These are phyloP conservation scores for Exophiala viscosa DNA, from an alignment of 2,329 filamentous ascomycete genomes.

Conservation along the genomic window DNA sequence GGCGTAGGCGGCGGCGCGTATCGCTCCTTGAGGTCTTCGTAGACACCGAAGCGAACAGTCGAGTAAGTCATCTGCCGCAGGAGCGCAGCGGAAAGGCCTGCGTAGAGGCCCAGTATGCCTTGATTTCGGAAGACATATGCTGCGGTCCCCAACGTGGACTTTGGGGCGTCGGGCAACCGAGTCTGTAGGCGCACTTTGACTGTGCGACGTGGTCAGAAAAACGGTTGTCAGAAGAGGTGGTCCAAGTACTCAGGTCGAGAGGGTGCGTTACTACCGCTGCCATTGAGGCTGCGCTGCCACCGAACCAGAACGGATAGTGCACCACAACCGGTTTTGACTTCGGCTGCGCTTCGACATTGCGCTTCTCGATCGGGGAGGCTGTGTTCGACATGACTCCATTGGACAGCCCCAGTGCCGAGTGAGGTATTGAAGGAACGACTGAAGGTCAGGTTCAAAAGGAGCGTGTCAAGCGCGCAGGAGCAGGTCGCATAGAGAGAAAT, in stretches of 20 bases:
- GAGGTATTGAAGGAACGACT: too few species aligned
- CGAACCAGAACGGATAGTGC: slow-evolving; percentile 89
- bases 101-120: slow-evolving; percentile 79
- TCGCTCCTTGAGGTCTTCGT: slow-evolving; percentile 82
- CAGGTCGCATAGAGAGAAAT: too few species aligned
- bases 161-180: slow-evolving; percentile 68
- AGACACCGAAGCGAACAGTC: slow-evolving; percentile 92
- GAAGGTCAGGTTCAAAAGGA: too few species aligned
- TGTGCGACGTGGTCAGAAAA: slow-evolving; percentile 30
- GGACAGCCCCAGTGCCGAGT: neutral
- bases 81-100: slow-evolving; percentile 84
- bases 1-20: slow-evolving; percentile 51
- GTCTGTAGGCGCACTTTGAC: slow-evolving; percentile 84
- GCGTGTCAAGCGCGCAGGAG: too few species aligned
- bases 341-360: neutral
- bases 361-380: neutral
- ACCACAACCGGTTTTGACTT: slow-evolving; percentile 20
- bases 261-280: slow-evolving; percentile 91
- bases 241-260: slow-evolving; percentile 73
- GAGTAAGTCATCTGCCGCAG: slow-evolving; percentile 94
- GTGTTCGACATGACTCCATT: neutral
- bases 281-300: slow-evolving; percentile 87
- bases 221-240: neutral
- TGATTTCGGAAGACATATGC: slow-evolving; percentile 72
- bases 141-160: slow-evolving; percentile 82